phyloP scores from a whole-genome alignment of 1,284 basidiomycete species.

The Golubevia pallescens region DNA sequence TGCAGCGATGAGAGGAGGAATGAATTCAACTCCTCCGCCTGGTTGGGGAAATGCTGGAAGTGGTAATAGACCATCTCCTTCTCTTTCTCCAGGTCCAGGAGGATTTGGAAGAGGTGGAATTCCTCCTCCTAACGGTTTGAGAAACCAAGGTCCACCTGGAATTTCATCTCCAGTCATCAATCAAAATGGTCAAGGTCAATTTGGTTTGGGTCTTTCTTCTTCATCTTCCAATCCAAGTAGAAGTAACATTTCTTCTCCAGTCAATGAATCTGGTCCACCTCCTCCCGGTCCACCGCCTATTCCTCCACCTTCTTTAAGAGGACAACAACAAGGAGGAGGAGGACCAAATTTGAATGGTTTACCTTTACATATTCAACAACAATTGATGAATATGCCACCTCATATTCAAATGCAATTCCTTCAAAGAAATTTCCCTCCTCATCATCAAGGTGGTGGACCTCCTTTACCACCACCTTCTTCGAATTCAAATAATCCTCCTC shows the following conservation, averaged over 20 bases:
- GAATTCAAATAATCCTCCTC: too few relatives aligned
- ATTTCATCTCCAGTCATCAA: neutral
- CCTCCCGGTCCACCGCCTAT: neutral
- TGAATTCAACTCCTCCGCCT: neutral
- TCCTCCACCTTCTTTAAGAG: neutral
- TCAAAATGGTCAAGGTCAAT: neutral
- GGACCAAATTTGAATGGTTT: conserved; percentile 10
- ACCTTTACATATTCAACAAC: conserved; percentile 49
- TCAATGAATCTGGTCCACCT: neutral
- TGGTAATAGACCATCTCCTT: neutral
- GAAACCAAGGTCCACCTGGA: neutral
- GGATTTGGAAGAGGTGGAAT: neutral
- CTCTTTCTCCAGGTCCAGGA: neutral
- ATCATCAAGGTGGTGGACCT: neutral
- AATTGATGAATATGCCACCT: conserved; percentile 47
- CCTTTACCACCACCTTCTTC: too few relatives aligned
- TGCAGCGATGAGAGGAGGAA: neutral
- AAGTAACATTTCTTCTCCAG: neutral
- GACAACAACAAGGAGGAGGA: neutral
- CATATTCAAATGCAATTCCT: conserved; percentile 49
- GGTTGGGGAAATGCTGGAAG: neutral
- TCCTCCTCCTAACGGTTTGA: neutral
- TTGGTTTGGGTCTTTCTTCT: neutral
- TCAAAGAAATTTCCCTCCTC: conserved; percentile 14
- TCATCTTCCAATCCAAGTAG: neutral